Evolutionary conservation across 169 alveolate genomes (phyloP).

Genomic region (Plasmodium billcollinsi): DNA sequence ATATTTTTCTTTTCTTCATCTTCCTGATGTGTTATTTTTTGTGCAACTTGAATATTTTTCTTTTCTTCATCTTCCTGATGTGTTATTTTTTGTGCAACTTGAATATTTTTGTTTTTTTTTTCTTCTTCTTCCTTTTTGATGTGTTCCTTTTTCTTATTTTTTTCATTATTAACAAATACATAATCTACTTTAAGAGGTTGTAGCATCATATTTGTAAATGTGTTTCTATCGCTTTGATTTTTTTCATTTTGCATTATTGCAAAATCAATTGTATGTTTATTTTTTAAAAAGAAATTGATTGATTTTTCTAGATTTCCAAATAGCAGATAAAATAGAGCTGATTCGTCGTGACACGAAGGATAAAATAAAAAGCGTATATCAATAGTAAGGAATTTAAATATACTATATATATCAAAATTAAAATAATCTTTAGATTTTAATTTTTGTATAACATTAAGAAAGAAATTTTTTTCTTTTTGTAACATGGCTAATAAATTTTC

Average conservation of each 20-base stretch:
- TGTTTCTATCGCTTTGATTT: neutral
- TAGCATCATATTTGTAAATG: neutral
- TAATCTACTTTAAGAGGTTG: neutral
- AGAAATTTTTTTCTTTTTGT: slow-evolving; percentile 63
- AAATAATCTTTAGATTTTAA: slow-evolving; percentile 73
- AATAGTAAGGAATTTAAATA: slow-evolving; percentile 50
- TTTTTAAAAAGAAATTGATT: slow-evolving; percentile 31
- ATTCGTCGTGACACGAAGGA: slow-evolving; percentile 49
- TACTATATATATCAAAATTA: slow-evolving; percentile 74
- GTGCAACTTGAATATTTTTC: too few species aligned
- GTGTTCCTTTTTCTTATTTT: slow-evolving; percentile 1
- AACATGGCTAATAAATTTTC: slow-evolving; percentile 72
- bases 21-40: neutral
- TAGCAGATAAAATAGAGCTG: slow-evolving; percentile 68
- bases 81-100: too few species aligned
- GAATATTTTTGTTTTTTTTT: neutral
- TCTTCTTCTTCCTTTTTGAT: neutral
- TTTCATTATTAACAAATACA: slow-evolving; percentile 17
- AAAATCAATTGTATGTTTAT: slow-evolving; percentile 43
- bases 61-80: too few species aligned
- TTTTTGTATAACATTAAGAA: slow-evolving; percentile 51
- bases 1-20: too few species aligned
- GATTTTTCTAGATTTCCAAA: slow-evolving; percentile 69
- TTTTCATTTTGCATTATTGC: slow-evolving; percentile 6
- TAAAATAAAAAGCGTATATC: slow-evolving; percentile 59